Evolutionary conservation across 805 yeast species (phyloP).

Genomic region (Kregervanrija pseudodelftensis): DNA sequence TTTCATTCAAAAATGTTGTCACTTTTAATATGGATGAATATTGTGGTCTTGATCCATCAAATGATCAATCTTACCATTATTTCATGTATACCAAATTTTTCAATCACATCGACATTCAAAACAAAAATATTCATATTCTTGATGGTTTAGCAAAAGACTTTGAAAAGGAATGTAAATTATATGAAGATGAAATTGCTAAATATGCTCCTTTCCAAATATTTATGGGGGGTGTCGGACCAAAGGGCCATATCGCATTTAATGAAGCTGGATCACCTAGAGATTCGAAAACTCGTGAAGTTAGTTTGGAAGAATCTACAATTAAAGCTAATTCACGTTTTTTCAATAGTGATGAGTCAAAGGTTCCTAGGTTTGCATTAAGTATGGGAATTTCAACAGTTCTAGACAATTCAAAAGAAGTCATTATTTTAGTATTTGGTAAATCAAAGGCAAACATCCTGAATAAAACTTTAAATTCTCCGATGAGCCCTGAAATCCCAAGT

Average conservation of each 20-base stretch:
- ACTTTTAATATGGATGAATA: conserved; percentile 62
- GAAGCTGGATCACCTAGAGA: conserved; percentile 45
- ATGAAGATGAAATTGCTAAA: conserved; percentile 40
- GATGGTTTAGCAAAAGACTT: conserved; percentile 43
- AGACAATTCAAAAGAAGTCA: conserved; percentile 46
- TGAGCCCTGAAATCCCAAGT: conserved; percentile 39
- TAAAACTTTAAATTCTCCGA: conserved; percentile 36
- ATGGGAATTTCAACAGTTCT: conserved; percentile 54
- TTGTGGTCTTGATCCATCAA: conserved; percentile 38
- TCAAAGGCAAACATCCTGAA: conserved; percentile 40
- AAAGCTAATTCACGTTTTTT: conserved; percentile 49
- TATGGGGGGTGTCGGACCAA: conserved; percentile 54
- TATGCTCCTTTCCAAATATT: conserved; percentile 47
- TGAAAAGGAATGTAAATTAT: conserved; percentile 38
- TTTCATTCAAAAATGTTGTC: conserved; percentile 45
- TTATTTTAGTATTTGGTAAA: conserved; percentile 44
- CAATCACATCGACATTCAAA: conserved; percentile 47
- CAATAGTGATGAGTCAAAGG: conserved; percentile 36
- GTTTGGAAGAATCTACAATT: conserved; percentile 42
- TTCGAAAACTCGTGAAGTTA: conserved; percentile 40
- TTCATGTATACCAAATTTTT: conserved; percentile 52
- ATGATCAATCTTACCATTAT: conserved; percentile 48
- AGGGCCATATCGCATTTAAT: conserved; percentile 56
- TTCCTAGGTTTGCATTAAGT: conserved; percentile 44
- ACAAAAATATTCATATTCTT: conserved; percentile 45